Base-by-base conservation (phyloP, 129 eudicot species). In the Sambucus nigra region DNA sequence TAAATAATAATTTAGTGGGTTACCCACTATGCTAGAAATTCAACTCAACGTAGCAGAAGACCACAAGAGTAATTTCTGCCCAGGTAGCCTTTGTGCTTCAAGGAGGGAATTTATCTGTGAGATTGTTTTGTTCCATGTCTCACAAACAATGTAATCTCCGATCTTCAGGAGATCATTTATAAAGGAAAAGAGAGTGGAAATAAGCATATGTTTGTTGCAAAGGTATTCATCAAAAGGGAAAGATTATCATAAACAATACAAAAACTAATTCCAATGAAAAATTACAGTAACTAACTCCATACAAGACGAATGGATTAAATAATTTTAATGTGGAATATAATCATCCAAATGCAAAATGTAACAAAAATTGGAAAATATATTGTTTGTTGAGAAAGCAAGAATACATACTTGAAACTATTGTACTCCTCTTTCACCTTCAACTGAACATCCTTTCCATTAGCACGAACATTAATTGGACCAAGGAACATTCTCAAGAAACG, bases 401-500 rank as follows among this genome's bases (percentile, higher is more conserved):
- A 21, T 46, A 51, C 69, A 45, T 84, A 89, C 97, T 62, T 84
- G 79, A 81, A 76, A 28, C 64, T 81, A 71, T 89, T 89, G 77
- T 89, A 89, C 59, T 89, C 97, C 69, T 84, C 95, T 33, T 89
- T 89, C 44, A 84, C 93, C 78, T 89, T 89, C 75, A 89, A 69
- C 24, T 84, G 85, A 26, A 89, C 84, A 75, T 89, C 97, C 65
- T 84, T 89, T 53, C 95, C 69, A 29, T 74, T 81, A 11, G 88
- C 97, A 23, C 77, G 72, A 20, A 89, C 97, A 71, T 89, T 84
- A 26, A 89, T 81, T 14, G 97, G 97, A 55, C 97, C 97, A 47
- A 89, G 66, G 76, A 89, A 81, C 82, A 79, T 76, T 79, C 78
- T 76, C 72, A 89, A 63, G 56, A 89, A 89, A 16, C 77, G 60